Base-by-base conservation (phyloP, 2,329 filamentous ascomycete genomes). In the Coniella vitis region DNA sequence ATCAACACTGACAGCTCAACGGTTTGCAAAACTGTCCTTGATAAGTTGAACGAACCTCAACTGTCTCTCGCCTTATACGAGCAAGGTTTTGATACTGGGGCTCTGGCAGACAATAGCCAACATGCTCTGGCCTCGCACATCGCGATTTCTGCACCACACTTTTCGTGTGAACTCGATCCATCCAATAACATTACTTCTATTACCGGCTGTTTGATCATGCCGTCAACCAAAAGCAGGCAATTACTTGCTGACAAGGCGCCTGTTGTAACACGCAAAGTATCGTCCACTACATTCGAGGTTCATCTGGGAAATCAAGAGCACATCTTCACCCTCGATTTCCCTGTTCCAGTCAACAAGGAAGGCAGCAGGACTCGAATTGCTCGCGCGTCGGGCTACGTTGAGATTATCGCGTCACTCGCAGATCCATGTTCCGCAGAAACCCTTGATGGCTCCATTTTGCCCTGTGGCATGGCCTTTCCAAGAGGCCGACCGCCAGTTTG, bases 341-440 rank as follows among this genome's bases (percentile, higher is more conserved):
- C 70, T 0, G 46, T 63, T 0, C 71, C 72, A 0, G 58, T 76
- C 9, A 57, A 58, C 13, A 61, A 63, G 13, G 59, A 62, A 4
- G 59, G 57, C 2, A 62, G 61, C 54, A 68, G 59, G 49, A 69
- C 63, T 2, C 67, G 69, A 12, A 61, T 76, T 20, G 71, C 69
- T 32, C 67, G 72, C 29, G 70, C 60, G 19, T 70, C 71, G 2
- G 59, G 59, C 9, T 75, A 72, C 52, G 55, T 76, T 25, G 72
- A 76, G 51, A 57, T 76, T 22, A 60, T 71, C 32, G 71, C 65
- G 3, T 57, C 57, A 7, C 21, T 68, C 2, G 63, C 64, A 1
- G 53, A 61, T 7, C 63, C 66, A 4, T 45, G 51, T 1, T 41
- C 39, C 0, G 51, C 60, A 5, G 42, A 53, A 1, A 13, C 46